Percentiles rank a stretch among this genome's conserved stretches.
phyloP scores from a whole-genome alignment of 768 basidiomycete genomes.

The Pulveroboletus sp. region DNA sequence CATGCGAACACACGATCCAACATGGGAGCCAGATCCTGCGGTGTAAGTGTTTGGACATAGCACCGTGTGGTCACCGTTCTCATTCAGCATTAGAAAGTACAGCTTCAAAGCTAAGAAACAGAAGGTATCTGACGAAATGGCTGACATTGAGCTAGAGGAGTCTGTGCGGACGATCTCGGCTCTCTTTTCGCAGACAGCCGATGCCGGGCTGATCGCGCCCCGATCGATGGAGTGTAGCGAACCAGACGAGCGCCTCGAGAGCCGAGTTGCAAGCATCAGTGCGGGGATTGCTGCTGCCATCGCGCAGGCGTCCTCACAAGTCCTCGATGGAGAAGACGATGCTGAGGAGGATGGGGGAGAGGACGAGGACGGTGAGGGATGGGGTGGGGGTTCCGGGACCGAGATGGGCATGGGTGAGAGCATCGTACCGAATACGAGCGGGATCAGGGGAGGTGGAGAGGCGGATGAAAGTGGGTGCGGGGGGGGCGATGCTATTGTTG shows the following conservation, averaged over 20 bases:
- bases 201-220: slow-evolving; percentile 29
- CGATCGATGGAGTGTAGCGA: slow-evolving; percentile 29
- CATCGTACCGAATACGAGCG: slow-evolving; percentile 59
- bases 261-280: slow-evolving; percentile 70
- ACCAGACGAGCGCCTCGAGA: slow-evolving; percentile 47
- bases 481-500: slow-evolving; percentile 7
- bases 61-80: slow-evolving; percentile 5
- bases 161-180: slow-evolving; percentile 74
- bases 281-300: slow-evolving; percentile 78
- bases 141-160: slow-evolving; percentile 60
- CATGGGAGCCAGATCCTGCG: slow-evolving; percentile 80
- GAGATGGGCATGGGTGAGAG: slow-evolving; percentile 46
- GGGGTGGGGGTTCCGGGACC: slow-evolving; percentile 43
- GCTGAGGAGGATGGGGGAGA: slow-evolving; percentile 35
- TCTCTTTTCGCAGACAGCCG: slow-evolving; percentile 50
- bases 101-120: slow-evolving; percentile 72
- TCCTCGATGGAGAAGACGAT: slow-evolving; percentile 55
- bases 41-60: slow-evolving; percentile 46
- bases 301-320: slow-evolving; percentile 63
- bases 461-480: slow-evolving; percentile 19
- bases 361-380: slow-evolving; percentile 38
- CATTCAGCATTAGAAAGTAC: slow-evolving; percentile 51
- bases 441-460: slow-evolving; percentile 45
- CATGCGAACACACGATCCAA: slow-evolving; percentile 83
- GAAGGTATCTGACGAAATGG: slow-evolving; percentile 46